Evolutionary conservation across 352 stramenopile species (phyloP), one percentile per base, ranked within the genome.

Genomic region (Pythium dissotocum): DNA sequence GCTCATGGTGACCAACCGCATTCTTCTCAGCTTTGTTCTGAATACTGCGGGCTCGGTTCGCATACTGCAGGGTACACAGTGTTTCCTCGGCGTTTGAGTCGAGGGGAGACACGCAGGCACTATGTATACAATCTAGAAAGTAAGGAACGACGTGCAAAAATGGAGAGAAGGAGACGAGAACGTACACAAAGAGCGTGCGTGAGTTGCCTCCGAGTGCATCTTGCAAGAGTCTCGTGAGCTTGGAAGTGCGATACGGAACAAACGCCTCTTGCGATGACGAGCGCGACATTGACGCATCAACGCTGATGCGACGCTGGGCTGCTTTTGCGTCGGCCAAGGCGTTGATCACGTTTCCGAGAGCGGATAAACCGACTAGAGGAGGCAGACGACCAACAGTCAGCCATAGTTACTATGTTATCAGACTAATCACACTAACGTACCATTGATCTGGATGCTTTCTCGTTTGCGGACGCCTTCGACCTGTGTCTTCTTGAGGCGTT

Each of bases 1-100:
- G 14, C 14, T 67, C 54, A n/a, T 35, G 26, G 18, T 57, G 24
- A 26, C 33, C 46, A 12, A 53, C 18, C 16, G 60, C n/a, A 58
- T 89, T 90, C 57, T 88, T 88, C 35, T 83, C 74, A 0, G 75
- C 80, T 56, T 91, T 91, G 74, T 93, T 94, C 52, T 92, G 81
- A 57, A 93, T 93, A 58, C 82, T 88, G 1, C 82, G 72, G 9
- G 79, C 84, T 30, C 86, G 77, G 51, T 93, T 90, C 14, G 84
- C 86, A 36, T 92, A 94, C 56, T 91, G 81, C 13, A 94, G 71
- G 0, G 86, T 94, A 53, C 65, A 82, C 9, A 91, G 67, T 0
- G 79, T 92, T 63, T 94, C 86, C 28, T 73, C 76, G 1, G 76
- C 71, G 26, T 92, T 87, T 0, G 67, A 68, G 12, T 68, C 56